Base-by-base conservation (phyloP, 129 eudicot genomes). In the Flaveria brownii region DNA sequence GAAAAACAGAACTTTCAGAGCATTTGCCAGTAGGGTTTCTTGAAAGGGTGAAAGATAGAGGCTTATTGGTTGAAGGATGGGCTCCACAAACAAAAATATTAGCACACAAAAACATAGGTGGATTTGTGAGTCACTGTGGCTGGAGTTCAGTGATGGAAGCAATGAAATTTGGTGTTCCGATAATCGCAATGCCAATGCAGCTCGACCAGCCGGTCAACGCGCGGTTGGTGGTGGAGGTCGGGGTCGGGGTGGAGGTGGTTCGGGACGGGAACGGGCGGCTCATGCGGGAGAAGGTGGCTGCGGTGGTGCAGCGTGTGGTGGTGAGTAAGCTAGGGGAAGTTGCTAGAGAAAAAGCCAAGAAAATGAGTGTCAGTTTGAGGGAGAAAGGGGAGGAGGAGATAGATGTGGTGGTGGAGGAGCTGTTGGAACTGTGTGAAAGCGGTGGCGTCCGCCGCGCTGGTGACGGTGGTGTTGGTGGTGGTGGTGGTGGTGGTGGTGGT, bases 141-240 rank as follows among this genome's bases (percentile, higher is more conserved):
- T 66, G 78, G 77, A 82, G 62, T 25, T 78, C 82, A 1, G 17
- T 72, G 0, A 60, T 78, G 77, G 82, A 78, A 46, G 71, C 72
- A 25, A 71, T 73, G 70, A 80, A 66, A 3, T 73, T 39, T 49
- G 84, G 84, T 51, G 79, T 80, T 25, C 84, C 84, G 8, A 66
- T 80, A 18, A 80, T 80, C 23, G 84, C 84, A 18, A 80, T 80
- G 84, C 84, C 79, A 0, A 64, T 80, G 79, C 83, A 80, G 11
- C 79, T 73, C 9, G 83, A 80, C 77, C 82, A 78, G 33, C 82
- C 77, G 30, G 70, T 79, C 22, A 71, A 61, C 5, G 82, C 82
- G 0, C 78, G 84, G 33, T 26, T 80, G 49, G 75, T 73, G 64
- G 75, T 28, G 62, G 84, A 80, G 25, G 68, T 80, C 26, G 84